Percentiles rank a stretch among this genome's conserved stretches.
These are phyloP conservation scores for Spathaspora hagerdaliae DNA, from an alignment of 805 yeast species.

Conservation along the genomic window DNA sequence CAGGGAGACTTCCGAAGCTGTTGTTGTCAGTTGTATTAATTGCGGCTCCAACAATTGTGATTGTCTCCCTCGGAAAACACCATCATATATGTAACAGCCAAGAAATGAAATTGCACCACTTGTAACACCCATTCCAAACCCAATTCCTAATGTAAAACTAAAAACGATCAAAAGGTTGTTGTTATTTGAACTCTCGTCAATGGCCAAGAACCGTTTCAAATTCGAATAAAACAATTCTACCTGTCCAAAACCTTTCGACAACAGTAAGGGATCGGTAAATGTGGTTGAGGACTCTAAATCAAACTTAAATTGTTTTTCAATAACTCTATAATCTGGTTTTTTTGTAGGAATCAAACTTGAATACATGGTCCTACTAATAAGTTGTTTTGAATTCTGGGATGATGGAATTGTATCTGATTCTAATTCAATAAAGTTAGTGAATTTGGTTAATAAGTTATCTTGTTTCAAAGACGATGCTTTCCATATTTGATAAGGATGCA, in stretches of 20 bases:
- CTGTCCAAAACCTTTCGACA: conserved; percentile 22
- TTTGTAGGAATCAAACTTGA: conserved; percentile 18
- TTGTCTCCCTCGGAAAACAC: not conserved
- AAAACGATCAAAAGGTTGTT: conserved; percentile 21
- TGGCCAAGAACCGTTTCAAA: conserved; percentile 8
- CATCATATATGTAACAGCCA: conserved; percentile 6
- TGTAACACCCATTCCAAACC: conserved; percentile 30
- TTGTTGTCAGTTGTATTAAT: not conserved
- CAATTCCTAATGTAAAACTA: conserved; percentile 34
- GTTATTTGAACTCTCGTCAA: not conserved
- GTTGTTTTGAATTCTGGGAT: not conserved
- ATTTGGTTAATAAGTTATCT: conserved; percentile 17
- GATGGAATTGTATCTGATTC: conserved; percentile 12
- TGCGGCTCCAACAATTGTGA: not conserved
- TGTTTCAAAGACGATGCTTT: conserved; percentile 31
- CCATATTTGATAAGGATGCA: conserved; percentile 37
- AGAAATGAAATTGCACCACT: conserved; percentile 18
- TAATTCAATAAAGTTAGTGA: conserved; percentile 24
- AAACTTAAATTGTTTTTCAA: conserved; percentile 24
- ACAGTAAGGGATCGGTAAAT: conserved; percentile 24
- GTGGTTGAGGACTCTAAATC: conserved; percentile 24
- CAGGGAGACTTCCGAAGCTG: not conserved
- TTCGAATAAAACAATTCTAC: conserved; percentile 14
- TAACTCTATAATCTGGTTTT: conserved; percentile 23
- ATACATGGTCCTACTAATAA: conserved; percentile 11